These are phyloP conservation scores for Talaromyces sp. DNA, from an alignment of 2,329 filamentous ascomycete genomes.

Conservation along the genomic window DNA sequence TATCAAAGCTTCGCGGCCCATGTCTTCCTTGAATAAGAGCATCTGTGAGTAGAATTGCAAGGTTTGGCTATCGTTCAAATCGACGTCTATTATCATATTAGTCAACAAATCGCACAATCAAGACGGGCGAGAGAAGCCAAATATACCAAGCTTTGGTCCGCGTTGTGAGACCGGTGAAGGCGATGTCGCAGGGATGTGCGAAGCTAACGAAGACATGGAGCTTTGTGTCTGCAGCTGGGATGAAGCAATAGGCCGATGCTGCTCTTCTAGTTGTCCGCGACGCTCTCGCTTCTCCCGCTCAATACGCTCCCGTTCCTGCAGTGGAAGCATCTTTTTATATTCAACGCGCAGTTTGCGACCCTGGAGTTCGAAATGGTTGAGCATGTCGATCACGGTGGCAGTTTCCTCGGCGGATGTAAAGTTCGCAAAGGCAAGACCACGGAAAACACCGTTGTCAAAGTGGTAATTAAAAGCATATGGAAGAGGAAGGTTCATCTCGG, in stretches of 20 bases:
- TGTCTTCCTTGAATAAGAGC: conserved; percentile 80
- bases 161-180: conserved; percentile 65
- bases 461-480: conserved; percentile 99
- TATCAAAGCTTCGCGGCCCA: conserved; percentile 71
- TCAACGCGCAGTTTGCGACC: conserved; percentile 92
- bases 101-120: not conserved
- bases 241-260: conserved; percentile 71
- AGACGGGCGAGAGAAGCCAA: not conserved
- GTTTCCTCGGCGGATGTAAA: conserved; percentile 96
- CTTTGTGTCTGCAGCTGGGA: conserved; percentile 75
- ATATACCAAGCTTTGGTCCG: conserved; percentile 37
- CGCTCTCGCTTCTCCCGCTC: conserved; percentile 96
- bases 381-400: conserved; percentile 80
- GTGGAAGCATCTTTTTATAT: conserved; percentile 99
- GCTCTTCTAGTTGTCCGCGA: conserved; percentile 92
- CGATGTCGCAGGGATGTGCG: conserved; percentile 61
- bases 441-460: conserved; percentile 96
- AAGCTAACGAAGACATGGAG: conserved; percentile 75
- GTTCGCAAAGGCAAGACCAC: conserved; percentile 94
- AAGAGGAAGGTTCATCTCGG: conserved; percentile 85
- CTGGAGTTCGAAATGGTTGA: conserved; percentile 95
- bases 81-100: conserved; percentile 59
- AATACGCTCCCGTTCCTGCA: conserved; percentile 90
- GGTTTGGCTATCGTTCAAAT: conserved; percentile 86
- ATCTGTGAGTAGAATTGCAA: conserved; percentile 88